phyloP scores from a whole-genome alignment of 2,329 filamentous ascomycete genomes.

The Ophidiomyces ophidiicola region DNA sequence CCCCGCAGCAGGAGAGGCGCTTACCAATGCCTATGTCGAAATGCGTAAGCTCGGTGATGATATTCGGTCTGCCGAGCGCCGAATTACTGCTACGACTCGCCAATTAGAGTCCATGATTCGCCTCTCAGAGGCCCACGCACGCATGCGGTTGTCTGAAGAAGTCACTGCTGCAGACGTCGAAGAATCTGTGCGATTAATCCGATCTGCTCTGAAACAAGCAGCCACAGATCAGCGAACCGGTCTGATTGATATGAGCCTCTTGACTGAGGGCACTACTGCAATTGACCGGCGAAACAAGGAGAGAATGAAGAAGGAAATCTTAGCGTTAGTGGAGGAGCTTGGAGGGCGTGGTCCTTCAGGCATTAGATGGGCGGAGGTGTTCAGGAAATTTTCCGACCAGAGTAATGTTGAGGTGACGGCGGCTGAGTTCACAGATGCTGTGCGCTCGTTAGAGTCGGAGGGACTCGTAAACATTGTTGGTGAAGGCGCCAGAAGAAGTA shows the following conservation, averaged over 20 bases:
- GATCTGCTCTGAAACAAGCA: constrained; percentile 85
- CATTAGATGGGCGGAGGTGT: constrained; percentile 68
- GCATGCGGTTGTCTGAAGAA: constrained; percentile 72
- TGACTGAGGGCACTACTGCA: constrained; percentile 87
- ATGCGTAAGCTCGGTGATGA: constrained; percentile 91
- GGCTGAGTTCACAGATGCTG: constrained; percentile 68
- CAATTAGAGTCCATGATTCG: constrained; percentile 98
- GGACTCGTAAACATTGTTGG: constrained; percentile 68
- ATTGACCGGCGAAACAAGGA: constrained; percentile 71
- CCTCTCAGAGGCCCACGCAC: constrained; percentile 87
- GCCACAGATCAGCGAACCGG: constrained; percentile 88
- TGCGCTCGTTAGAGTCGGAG: constrained; percentile 71
- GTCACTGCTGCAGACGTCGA: constrained; percentile 74
- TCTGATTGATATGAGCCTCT: constrained; percentile 88
- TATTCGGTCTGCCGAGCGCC: constrained; percentile 76
- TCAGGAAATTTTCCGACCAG: constrained; percentile 58
- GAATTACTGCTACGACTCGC: constrained; percentile 92
- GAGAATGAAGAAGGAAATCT: constrained; percentile 69
- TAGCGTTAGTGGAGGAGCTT: constrained; percentile 69
- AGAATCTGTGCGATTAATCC: constrained; percentile 86
- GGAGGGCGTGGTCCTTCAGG: constrained; percentile 51
- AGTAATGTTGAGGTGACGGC: constrained; percentile 59
- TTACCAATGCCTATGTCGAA: constrained; percentile 77
- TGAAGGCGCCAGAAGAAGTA: constrained; percentile 69
- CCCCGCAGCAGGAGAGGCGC: constrained; percentile 64